Base-by-base conservation (phyloP, 768 basidiomycete genomes). In the Boletus huronensis region DNA sequence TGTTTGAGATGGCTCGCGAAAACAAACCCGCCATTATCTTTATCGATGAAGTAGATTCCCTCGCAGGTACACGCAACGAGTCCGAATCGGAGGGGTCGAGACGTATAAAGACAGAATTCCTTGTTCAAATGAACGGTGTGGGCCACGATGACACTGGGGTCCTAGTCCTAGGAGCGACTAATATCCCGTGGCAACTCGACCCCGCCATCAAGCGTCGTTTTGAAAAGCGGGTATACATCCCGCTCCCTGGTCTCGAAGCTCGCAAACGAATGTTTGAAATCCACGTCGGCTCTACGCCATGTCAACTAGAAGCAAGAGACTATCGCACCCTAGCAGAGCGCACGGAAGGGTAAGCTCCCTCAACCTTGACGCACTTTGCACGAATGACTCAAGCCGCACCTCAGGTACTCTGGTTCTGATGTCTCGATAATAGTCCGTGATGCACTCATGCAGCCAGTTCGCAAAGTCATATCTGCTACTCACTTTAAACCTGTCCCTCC, bases 91-190 rank as follows among this genome's bases (percentile, higher is more conserved):
- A 98, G 68, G 97, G 96, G 5, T 91, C 91, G n/a, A 76, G 95
- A 60, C 82, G 96, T 34, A 98, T 98, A 70, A 98, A 98, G 80
- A 98, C 96, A 0, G 96, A 98, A 72, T 96, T 94, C 60, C 75
- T 94, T 46, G 91, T 94, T n/a, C 93, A 98, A 69, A 98, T 98
- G 93, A 93, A 98, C 58, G 97, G 97, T 38, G 96, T 98, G 2
- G 97, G 97, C 0, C 93, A 98, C 65, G 97, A 99, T 55, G 95
- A 97, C 70, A 90, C 90, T 0, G 97, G 97, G 9, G 92, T 99
- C 0, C 81, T 99, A 19, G 94, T 98, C 9, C 81, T 99, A 21
- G 97, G 95, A 29, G 97, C 97, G 9, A 99, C 97, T 5, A 99
- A 99, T 62, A 97, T 98, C 49, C 97, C 97, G 3, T 98, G 96